phyloP scores from a whole-genome alignment of 2,329 filamentous ascomycete genomes.

The Clarireedia paspali region DNA sequence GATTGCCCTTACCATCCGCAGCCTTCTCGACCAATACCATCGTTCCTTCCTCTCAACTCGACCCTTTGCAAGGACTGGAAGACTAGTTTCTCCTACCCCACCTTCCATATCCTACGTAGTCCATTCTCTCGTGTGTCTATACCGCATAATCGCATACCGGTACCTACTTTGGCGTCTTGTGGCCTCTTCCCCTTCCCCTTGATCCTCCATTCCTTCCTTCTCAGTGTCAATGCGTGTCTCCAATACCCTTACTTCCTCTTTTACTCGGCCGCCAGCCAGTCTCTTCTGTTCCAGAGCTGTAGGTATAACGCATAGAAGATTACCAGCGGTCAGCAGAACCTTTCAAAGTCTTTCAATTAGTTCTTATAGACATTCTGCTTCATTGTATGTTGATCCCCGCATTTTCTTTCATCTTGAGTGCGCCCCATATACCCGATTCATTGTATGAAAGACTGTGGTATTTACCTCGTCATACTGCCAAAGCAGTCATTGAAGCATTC shows the following conservation, averaged over 20 bases:
- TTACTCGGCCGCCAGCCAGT: constrained; percentile 20
- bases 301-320: constrained; percentile 18
- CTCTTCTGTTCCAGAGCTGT: constrained; percentile 10
- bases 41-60: not conserved
- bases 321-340: constrained; percentile 10
- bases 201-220: not conserved
- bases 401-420: not conserved
- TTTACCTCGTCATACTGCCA: not conserved
- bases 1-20: too few relatives aligned
- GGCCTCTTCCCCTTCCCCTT: not conserved
- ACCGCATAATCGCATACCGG: not conserved
- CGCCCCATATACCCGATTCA: not conserved
- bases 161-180: not conserved
- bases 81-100: not conserved
- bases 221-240: constrained; percentile 25
- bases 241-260: constrained; percentile 18
- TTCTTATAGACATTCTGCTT: constrained; percentile 4
- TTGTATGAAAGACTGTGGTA: not conserved
- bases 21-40: not conserved
- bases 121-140: not conserved
- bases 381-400: constrained; percentile 6
- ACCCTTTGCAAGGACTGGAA: not conserved
- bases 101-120: not conserved
- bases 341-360: constrained; percentile 5
- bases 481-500: constrained; percentile 1